Conservation (phyloP, 306 rosid genomes). For the Vigna reflexopilosa region DNA sequence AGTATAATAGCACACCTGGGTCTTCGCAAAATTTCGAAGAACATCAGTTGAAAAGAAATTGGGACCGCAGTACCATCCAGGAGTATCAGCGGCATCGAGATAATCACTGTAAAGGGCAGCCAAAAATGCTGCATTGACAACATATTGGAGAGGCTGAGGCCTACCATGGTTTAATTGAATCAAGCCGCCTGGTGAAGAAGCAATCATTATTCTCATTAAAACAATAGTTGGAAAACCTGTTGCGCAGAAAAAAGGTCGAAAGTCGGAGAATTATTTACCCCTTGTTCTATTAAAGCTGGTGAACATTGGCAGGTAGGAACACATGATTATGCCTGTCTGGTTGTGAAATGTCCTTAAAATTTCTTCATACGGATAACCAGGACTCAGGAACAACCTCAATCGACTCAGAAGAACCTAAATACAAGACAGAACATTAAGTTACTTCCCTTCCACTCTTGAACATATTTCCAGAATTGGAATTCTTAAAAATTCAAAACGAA, state of each 20-base stretch:
- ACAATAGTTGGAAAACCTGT: neutral
- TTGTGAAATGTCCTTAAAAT: slow-evolving; percentile 80
- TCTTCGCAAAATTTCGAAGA: slow-evolving; percentile 75
- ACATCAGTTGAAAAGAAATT: slow-evolving; percentile 74
- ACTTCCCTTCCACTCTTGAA: neutral
- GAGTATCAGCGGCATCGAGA: slow-evolving; percentile 87
- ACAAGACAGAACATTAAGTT: slow-evolving; percentile 41
- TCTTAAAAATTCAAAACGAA: neutral
- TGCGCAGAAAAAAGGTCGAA: neutral
- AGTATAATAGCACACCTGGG: slow-evolving; percentile 61
- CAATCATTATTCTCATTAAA: slow-evolving; percentile 2
- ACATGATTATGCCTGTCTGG: slow-evolving; percentile 81
- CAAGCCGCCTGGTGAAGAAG: slow-evolving; percentile 64
- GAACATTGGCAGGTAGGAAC: slow-evolving; percentile 80
- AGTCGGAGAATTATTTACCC: slow-evolving; percentile 48
- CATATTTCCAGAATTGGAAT: neutral
- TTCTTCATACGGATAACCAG: slow-evolving; percentile 90
- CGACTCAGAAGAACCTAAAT: slow-evolving; percentile 83
- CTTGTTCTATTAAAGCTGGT: slow-evolving; percentile 77
- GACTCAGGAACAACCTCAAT: slow-evolving; percentile 81
- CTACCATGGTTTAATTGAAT: slow-evolving; percentile 82
- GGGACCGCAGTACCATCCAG: slow-evolving; percentile 92
- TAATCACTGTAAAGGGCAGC: slow-evolving; percentile 81
- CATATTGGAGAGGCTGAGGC: slow-evolving; percentile 88
- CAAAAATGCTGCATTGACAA: slow-evolving; percentile 86